Evolutionary conservation across 805 yeast genomes (phyloP).

Genomic region (Saccharomyces eubayanus): DNA sequence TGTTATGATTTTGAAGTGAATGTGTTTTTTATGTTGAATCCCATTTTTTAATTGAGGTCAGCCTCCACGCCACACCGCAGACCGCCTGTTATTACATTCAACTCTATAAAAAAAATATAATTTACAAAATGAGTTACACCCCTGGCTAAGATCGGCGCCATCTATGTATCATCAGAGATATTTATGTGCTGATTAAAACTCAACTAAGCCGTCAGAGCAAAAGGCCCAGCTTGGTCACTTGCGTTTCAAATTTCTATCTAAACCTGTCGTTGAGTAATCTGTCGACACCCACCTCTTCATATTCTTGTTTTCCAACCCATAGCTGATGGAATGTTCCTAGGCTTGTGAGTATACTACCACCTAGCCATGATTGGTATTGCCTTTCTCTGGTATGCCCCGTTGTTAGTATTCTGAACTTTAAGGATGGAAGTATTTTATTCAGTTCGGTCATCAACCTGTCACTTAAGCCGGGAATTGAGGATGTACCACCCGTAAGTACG

Average conservation of each 20-base stretch:
- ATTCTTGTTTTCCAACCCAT: slow-evolving; percentile 86
- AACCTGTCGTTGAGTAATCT: slow-evolving; percentile 74
- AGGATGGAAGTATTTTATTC: slow-evolving; percentile 64
- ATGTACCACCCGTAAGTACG: slow-evolving; percentile 76
- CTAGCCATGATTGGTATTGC: slow-evolving; percentile 79
- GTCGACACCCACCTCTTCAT: slow-evolving; percentile 81
- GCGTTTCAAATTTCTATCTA: slow-evolving; percentile 39
- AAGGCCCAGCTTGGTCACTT: neutral
- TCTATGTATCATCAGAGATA: neutral
- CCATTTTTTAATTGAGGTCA: neutral
- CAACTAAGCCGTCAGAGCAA: neutral
- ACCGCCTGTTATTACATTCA: neutral
- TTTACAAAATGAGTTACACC: neutral
- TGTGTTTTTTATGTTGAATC: neutral
- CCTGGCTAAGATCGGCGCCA: neutral
- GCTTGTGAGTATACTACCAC: slow-evolving; percentile 81
- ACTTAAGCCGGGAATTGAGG: slow-evolving; percentile 72
- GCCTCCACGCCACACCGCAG: neutral
- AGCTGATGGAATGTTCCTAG: slow-evolving; percentile 91
- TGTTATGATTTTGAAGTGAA: neutral
- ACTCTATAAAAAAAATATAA: neutral
- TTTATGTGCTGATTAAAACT: neutral
- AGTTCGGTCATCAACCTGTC: slow-evolving; percentile 70
- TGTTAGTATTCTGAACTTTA: slow-evolving; percentile 76
- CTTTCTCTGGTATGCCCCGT: slow-evolving; percentile 74